Conservation (phyloP, 768 basidiomycete genomes). For the Pleurotus eryngii region DNA sequence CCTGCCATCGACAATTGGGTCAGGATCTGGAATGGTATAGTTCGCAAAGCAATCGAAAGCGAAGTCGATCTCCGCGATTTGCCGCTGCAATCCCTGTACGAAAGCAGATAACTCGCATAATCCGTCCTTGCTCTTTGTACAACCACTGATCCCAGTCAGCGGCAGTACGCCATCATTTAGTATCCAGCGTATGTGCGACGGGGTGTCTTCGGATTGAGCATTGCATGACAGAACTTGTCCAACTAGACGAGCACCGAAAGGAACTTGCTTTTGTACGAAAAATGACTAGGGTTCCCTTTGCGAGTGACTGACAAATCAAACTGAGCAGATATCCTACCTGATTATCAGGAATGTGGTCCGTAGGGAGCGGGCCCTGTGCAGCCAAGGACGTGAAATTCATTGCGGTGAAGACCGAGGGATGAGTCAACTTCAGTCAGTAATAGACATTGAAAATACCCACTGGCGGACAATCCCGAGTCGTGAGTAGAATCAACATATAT, state of each 20-base stretch:
- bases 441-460: neutral
- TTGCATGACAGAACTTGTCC: constrained; percentile 47
- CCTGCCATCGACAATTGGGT: constrained; percentile 36
- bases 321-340: constrained; percentile 43
- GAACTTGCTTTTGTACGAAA: constrained; percentile 26
- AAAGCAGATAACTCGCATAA: constrained; percentile 61
- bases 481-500: constrained; percentile 76
- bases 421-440: neutral
- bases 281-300: constrained; percentile 25
- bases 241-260: constrained; percentile 33
- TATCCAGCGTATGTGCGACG: constrained; percentile 59
- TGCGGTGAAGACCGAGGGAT: constrained; percentile 55
- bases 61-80: constrained; percentile 60
- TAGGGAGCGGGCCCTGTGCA: constrained; percentile 57
- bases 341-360: constrained; percentile 52
- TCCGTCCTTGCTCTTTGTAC: constrained; percentile 52
- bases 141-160: constrained; percentile 61
- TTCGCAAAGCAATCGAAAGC: constrained; percentile 56
- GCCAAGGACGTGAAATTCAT: constrained; percentile 70
- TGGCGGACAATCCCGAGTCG: constrained; percentile 30
- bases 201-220: constrained; percentile 13
- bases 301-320: constrained; percentile 49
- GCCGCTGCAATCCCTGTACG: constrained; percentile 52
- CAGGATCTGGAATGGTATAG: constrained; percentile 39
- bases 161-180: constrained; percentile 76